Percentiles rank a stretch among this genome's conserved stretches.
Evolutionary conservation across 345 rosid species (phyloP).

Genomic region (Passiflora organensis): DNA sequence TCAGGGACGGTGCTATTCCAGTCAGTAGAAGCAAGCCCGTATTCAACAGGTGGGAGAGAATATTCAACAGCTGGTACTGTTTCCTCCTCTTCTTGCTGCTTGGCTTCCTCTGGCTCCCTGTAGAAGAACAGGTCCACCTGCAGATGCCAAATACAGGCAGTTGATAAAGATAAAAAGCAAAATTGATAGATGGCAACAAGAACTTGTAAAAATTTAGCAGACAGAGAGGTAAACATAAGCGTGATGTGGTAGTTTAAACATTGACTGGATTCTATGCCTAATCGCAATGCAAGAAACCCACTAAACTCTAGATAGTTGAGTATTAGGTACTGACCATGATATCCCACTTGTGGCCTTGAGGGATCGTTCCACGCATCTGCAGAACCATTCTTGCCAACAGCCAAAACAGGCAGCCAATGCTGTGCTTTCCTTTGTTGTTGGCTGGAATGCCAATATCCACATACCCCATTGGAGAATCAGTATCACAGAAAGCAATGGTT

Average conservation of each 20-base stretch:
- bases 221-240: too few relatives aligned
- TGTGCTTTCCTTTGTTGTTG: constrained; percentile 94
- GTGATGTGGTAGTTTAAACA: too few relatives aligned
- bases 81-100: constrained; percentile 28
- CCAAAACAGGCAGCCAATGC: constrained; percentile 95
- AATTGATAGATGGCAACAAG: too few relatives aligned
- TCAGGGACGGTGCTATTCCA: constrained; percentile 52
- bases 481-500: constrained; percentile 92
- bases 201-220: too few relatives aligned
- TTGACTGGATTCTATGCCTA: too few relatives aligned
- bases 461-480: constrained; percentile 88
- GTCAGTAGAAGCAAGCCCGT: constrained; percentile 27
- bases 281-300: too few relatives aligned
- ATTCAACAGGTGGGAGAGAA: constrained; percentile 30
- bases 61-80: constrained; percentile 27
- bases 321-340: constrained; percentile 15
- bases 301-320: too few relatives aligned
- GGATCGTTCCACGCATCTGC: constrained; percentile 93
- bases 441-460: constrained; percentile 97
- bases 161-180: too few relatives aligned
- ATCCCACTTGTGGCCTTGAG: constrained; percentile 44
- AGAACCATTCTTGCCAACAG: constrained; percentile 92
- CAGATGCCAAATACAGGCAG: not conserved
- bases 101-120: constrained; percentile 25
- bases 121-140: constrained; percentile 27